These are phyloP conservation scores for Agaricus blazei DNA, from an alignment of 768 basidiomycete genomes.

Conservation along the genomic window DNA sequence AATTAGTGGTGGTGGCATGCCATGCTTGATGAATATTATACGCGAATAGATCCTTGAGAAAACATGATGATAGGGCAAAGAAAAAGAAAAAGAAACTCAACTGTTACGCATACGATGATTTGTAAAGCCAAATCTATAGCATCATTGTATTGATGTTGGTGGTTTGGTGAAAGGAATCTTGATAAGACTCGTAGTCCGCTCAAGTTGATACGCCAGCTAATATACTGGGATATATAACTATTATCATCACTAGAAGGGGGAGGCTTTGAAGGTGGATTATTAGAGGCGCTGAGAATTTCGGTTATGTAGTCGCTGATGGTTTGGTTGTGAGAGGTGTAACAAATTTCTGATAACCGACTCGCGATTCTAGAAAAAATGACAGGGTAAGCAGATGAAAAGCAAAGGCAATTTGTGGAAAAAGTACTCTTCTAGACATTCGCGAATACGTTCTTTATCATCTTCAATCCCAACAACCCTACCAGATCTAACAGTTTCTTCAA, in stretches of 20 bases:
- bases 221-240: background rate
- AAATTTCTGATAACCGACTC: background rate
- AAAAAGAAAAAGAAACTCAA: background rate
- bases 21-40: slow-evolving; percentile 11
- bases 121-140: background rate
- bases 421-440: background rate
- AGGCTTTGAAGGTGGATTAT: background rate
- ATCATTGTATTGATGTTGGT: background rate
- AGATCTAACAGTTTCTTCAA: slow-evolving; percentile 3
- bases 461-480: background rate
- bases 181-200: background rate
- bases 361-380: too few species aligned
- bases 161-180: background rate
- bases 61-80: background rate
- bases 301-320: background rate
- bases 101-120: slow-evolving; percentile 1
- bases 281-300: background rate
- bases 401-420: too few species aligned
- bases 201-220: background rate
- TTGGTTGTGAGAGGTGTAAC: background rate
- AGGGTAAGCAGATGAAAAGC: too few species aligned
- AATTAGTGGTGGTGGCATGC: background rate
- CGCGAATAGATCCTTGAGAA: slow-evolving; percentile 1
- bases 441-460: too few species aligned
- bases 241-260: background rate